These are phyloP conservation scores for Apiospora arundinis DNA, from an alignment of 2,329 filamentous ascomycete genomes.

Conservation along the genomic window DNA sequence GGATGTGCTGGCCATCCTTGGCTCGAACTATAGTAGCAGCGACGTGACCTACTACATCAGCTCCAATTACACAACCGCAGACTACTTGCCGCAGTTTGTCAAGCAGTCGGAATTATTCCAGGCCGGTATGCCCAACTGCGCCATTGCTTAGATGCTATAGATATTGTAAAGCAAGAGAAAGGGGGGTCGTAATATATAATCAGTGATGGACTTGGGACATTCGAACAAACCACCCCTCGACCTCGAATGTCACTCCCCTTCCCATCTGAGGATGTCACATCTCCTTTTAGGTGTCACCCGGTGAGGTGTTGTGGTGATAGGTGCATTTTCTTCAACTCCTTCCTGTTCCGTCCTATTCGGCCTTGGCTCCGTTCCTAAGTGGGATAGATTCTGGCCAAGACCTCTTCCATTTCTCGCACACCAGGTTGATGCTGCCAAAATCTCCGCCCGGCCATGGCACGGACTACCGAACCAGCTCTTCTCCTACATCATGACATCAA, in stretches of 20 bases:
- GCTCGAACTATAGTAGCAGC: constrained; percentile 41
- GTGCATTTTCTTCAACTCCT: not conserved
- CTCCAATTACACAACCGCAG: constrained; percentile 47
- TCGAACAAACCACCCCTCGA: too few species aligned
- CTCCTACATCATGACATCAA: not conserved
- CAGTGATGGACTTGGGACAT: not conserved
- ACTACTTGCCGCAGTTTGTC: constrained; percentile 48
- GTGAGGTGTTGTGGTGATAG: not conserved
- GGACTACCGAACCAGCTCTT: not conserved
- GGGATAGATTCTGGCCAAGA: not conserved
- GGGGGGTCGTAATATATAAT: not conserved
- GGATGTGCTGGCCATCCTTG: constrained; percentile 45
- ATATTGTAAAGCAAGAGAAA: too few species aligned
- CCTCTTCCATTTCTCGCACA: not conserved
- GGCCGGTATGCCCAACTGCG: constrained; percentile 44
- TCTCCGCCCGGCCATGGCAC: not conserved
- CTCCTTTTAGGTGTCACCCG: not conserved
- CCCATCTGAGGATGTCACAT: not conserved
- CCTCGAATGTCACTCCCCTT: not conserved
- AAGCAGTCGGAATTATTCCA: constrained; percentile 43
- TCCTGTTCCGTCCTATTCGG: constrained; percentile 13
- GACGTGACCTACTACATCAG: constrained; percentile 48
- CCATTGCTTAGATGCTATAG: constrained; percentile 24
- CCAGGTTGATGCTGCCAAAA: not conserved
- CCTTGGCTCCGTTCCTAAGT: constrained; percentile 16